phyloP scores from a whole-genome alignment of 306 rosid genomes.

The Ormosia emarginata region DNA sequence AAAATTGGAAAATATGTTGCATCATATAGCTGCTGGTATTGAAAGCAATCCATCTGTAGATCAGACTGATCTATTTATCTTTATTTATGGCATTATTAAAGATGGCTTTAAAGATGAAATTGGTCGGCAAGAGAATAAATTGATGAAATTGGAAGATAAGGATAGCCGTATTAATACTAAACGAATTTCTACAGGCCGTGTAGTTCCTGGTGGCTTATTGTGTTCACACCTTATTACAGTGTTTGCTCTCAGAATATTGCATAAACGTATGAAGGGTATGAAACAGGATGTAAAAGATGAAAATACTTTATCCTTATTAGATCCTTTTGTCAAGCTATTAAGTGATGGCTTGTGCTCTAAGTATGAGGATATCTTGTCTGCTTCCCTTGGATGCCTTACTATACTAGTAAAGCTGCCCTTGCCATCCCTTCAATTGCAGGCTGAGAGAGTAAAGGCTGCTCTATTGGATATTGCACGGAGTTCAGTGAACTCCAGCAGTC shows the following conservation, averaged over 20 bases:
- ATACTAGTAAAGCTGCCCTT: slow-evolving; percentile 67
- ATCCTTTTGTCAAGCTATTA: slow-evolving; percentile 71
- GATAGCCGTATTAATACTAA: slow-evolving; percentile 27
- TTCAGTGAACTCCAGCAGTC: slow-evolving; percentile 55
- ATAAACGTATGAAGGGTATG: slow-evolving; percentile 60
- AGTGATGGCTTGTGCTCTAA: slow-evolving; percentile 63
- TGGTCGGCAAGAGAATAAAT: slow-evolving; percentile 42
- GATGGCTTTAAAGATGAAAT: slow-evolving; percentile 67
- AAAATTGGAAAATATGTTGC: slow-evolving; percentile 78
- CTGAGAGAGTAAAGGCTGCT: slow-evolving; percentile 64
- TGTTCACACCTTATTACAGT: slow-evolving; percentile 76
- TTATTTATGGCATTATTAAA: slow-evolving; percentile 63
- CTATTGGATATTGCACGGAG: slow-evolving; percentile 69
- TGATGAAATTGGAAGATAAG: slow-evolving; percentile 25
- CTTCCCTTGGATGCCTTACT: slow-evolving; percentile 75
- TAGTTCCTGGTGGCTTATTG: slow-evolving; percentile 46
- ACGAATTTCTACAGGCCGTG: slow-evolving; percentile 37
- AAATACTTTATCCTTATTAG: slow-evolving; percentile 52
- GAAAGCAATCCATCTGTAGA: slow-evolving; percentile 79
- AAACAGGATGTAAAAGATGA: slow-evolving; percentile 44
- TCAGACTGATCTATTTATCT: slow-evolving; percentile 69
- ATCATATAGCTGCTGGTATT: slow-evolving; percentile 74
- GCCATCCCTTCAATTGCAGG: slow-evolving; percentile 70
- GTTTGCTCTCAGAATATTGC: slow-evolving; percentile 76
- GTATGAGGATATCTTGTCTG: slow-evolving; percentile 84